phyloP scores from a whole-genome alignment of 768 basidiomycete genomes.

The Leccinum aurantiacum region DNA sequence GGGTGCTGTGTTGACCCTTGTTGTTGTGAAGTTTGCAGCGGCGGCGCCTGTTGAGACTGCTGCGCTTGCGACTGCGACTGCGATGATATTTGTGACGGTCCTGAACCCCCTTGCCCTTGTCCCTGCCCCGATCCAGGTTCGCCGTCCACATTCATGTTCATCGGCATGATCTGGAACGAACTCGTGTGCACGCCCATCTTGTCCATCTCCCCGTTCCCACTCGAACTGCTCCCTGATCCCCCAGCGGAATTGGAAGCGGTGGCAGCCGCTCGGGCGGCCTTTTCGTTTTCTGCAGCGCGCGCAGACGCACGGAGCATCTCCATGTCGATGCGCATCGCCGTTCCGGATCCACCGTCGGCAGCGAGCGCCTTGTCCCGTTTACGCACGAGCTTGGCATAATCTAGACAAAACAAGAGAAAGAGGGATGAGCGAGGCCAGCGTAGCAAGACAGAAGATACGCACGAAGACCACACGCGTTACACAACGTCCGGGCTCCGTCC shows the following conservation, averaged over 20 bases:
- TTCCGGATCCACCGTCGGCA: conserved; percentile 49
- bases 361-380: conserved; percentile 67
- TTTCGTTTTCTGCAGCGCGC: conserved; percentile 49
- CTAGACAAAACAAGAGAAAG: conserved; percentile 22
- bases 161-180: conserved; percentile 52
- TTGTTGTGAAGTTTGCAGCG: conserved; percentile 11
- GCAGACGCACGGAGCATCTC: conserved; percentile 75
- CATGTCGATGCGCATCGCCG: conserved; percentile 59
- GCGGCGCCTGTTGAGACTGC: conserved; percentile 6
- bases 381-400: conserved; percentile 82
- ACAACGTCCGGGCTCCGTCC: conserved; percentile 79
- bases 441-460: conserved; percentile 9
- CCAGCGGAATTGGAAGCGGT: conserved; percentile 27
- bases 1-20: conserved; percentile 12
- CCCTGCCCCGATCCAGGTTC: conserved; percentile 15
- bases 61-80: not conserved
- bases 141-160: conserved; percentile 23
- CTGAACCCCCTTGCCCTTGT: not conserved
- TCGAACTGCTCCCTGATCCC: conserved; percentile 6
- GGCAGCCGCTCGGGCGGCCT: conserved; percentile 30
- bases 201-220: conserved; percentile 19
- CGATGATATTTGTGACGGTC: conserved; percentile 1
- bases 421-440: not conserved
- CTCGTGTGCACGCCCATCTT: conserved; percentile 49
- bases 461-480: conserved; percentile 87